Base-by-base conservation (phyloP, 768 basidiomycete genomes). In the Podaxis mareebaensis region DNA sequence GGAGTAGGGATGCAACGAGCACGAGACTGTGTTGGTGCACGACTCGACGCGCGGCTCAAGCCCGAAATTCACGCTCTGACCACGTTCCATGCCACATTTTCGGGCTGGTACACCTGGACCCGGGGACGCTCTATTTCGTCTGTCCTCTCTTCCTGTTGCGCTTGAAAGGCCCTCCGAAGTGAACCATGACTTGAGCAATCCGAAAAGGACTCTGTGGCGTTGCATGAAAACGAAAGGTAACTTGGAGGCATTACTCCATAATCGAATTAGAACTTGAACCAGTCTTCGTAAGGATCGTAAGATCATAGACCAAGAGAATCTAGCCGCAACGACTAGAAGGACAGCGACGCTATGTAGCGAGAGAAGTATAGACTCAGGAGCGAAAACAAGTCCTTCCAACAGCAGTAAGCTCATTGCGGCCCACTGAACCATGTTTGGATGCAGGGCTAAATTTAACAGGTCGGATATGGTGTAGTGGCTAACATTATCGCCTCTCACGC, bases 381-480 rank as follows among this genome's bases (percentile, higher is more conserved):
- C 20, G 26, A 22, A 22, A 51, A 46, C n/a, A 46, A 46, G 20
- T 46, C 13, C 15, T 46, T 46, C 44, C 44, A 15, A 8, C 7
- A 46, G 20, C 15, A 46, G 15, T 20, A 4, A 46, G 44, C 17
- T 17, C 1, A 28, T 20, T 46, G 44, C 17, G 6, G 0, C 44
- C 5, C 13, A 2, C 17, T 6, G 42, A 15, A 44, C 2, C 15
- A n/a, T n/a, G 3, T 8, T 44, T 26, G 17, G 28, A 11, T 15
- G 12, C 15, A 26, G 17, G 15, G 26, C 20, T 1, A 51, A 28
- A 4, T n/a, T 7, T 20, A 12, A 51, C 2, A 4, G 22, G 7
- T 67, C 63, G 66, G 66, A 51, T 67, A 67, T 67, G 66, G 66
- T 67, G 66, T 67, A 67, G 58, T 58, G 66, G 66, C 66, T 67